Evolutionary conservation across 1,139 yeast genomes (phyloP).

Genomic region (Candida dubliniensis): DNA sequence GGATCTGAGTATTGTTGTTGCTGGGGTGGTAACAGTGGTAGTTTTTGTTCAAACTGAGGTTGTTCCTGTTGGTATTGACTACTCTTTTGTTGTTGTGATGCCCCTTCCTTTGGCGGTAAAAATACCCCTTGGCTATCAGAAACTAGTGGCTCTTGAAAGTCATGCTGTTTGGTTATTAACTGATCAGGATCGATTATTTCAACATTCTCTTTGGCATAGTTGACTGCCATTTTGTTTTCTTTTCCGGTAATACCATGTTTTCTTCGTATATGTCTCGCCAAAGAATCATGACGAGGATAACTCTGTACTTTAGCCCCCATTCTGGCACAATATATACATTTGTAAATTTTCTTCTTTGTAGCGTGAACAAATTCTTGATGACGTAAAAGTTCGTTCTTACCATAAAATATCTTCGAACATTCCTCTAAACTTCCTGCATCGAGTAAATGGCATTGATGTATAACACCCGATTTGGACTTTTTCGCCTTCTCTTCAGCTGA

Average conservation of each 20-base stretch:
- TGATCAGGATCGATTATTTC: slow-evolving; percentile 31
- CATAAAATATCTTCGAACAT: slow-evolving; percentile 46
- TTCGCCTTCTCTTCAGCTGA: slow-evolving; percentile 18
- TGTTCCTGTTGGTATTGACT: no score
- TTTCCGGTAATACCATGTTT: slow-evolving; percentile 50
- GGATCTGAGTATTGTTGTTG: slow-evolving; percentile 1
- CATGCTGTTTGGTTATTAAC: slow-evolving; percentile 7
- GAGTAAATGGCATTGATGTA: slow-evolving; percentile 45
- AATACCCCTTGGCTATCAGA: background rate
- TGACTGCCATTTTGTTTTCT: slow-evolving; percentile 49
- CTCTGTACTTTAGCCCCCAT: slow-evolving; percentile 41
- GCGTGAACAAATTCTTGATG: slow-evolving; percentile 54
- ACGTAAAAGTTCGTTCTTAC: slow-evolving; percentile 45
- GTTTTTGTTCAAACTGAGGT: no score
- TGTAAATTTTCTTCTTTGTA: slow-evolving; percentile 43
- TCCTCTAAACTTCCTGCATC: slow-evolving; percentile 35
- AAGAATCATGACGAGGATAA: slow-evolving; percentile 48
- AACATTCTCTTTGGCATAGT: slow-evolving; percentile 47
- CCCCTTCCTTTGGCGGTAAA: background rate
- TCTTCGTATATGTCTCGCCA: slow-evolving; percentile 47
- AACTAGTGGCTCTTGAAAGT: slow-evolving; percentile 8
- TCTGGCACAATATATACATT: slow-evolving; percentile 44
- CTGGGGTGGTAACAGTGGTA: background rate
- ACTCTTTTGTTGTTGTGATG: background rate
- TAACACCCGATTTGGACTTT: slow-evolving; percentile 29